These are phyloP conservation scores for Ascobolus immersus DNA, from an alignment of 495 filamentous ascomycete species.

Conservation along the genomic window DNA sequence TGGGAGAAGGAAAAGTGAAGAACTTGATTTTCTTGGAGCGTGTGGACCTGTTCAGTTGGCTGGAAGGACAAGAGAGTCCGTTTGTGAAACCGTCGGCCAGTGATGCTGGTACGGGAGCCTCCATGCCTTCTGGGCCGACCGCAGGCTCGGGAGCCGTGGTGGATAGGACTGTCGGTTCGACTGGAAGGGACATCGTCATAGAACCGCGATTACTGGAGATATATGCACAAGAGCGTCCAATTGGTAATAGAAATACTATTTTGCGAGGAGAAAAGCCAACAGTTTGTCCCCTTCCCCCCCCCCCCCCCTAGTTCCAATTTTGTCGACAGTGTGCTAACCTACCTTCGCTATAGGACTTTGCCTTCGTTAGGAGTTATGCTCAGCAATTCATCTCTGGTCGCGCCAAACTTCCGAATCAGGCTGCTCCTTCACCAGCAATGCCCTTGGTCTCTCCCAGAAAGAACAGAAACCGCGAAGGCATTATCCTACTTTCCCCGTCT, in stretches of 20 bases:
- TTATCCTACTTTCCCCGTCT: slow-evolving; percentile 95
- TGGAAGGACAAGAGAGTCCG: slow-evolving; percentile 78
- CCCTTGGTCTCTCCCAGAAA: slow-evolving; percentile 19
- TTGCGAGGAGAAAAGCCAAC: slow-evolving; percentile 74
- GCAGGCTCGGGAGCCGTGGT: slow-evolving; percentile 16
- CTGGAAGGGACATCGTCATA: slow-evolving; percentile 18
- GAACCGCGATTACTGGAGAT: slow-evolving; percentile 66
- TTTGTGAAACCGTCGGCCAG: slow-evolving; percentile 64
- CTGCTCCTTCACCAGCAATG: slow-evolving; percentile 23
- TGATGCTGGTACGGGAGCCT: slow-evolving; percentile 23
- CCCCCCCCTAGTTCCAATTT: neutral
- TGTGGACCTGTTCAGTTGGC: slow-evolving; percentile 70
- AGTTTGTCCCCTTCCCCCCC: slow-evolving; percentile 25
- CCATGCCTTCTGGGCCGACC: slow-evolving; percentile 23
- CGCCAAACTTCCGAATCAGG: slow-evolving; percentile 15
- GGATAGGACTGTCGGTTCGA: neutral
- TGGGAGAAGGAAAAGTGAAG: slow-evolving; percentile 56
- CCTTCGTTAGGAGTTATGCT: slow-evolving; percentile 68
- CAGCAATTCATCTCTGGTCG: slow-evolving; percentile 41
- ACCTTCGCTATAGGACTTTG: slow-evolving; percentile 48
- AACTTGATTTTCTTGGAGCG: slow-evolving; percentile 74
- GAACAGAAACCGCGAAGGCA: slow-evolving; percentile 48
- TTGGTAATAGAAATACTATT: slow-evolving; percentile 76
- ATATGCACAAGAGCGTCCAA: slow-evolving; percentile 67
- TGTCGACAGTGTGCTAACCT: slow-evolving; percentile 9